phyloP scores from a whole-genome alignment of 1,284 basidiomycete genomes.

The Trichosporon sp. region DNA sequence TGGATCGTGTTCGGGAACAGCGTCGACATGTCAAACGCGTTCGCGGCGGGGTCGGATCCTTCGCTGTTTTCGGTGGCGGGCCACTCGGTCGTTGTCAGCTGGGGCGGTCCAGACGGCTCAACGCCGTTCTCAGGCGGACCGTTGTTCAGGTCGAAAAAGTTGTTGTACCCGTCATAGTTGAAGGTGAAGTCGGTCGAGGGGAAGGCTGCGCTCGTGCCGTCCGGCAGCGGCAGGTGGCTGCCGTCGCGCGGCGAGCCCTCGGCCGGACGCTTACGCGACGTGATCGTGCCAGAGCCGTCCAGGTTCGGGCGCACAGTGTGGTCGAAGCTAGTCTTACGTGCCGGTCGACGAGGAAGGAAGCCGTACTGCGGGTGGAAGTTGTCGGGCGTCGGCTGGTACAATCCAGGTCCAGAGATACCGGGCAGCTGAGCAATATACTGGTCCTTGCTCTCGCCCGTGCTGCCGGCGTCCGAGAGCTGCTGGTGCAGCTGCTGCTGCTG shows the following conservation, averaged over 20 bases:
- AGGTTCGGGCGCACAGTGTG: conserved; percentile 66
- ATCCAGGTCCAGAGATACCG: conserved; percentile 54
- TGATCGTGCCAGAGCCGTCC: conserved; percentile 30
- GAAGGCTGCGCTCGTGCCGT: conserved; percentile 58
- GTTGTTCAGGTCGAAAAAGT: conserved; percentile 64
- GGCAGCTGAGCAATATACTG: conserved; percentile 40
- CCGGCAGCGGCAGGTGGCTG: conserved; percentile 38
- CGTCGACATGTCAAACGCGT: conserved; percentile 18
- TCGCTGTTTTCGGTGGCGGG: conserved; percentile 4
- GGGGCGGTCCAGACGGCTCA: not conserved
- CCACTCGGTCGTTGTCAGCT: conserved; percentile 15
- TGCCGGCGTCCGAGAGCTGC: conserved; percentile 9
- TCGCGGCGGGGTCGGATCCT: conserved; percentile 21
- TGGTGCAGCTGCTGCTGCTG: conserved; percentile 6
- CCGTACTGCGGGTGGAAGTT: conserved; percentile 58
- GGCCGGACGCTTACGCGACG: conserved; percentile 49
- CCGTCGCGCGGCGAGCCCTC: conserved; percentile 51
- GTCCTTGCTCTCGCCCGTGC: conserved; percentile 20
- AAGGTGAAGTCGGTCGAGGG: conserved; percentile 77
- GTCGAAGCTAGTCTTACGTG: conserved; percentile 89
- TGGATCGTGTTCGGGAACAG: conserved; percentile 24
- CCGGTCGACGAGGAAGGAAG: conserved; percentile 69
- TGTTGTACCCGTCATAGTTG: conserved; percentile 63
- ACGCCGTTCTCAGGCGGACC: conserved; percentile 27
- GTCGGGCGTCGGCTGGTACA: conserved; percentile 51